These are phyloP conservation scores for Ophiostoma pallidulum DNA, from an alignment of 2,329 filamentous ascomycete species.

Conservation along the genomic window DNA sequence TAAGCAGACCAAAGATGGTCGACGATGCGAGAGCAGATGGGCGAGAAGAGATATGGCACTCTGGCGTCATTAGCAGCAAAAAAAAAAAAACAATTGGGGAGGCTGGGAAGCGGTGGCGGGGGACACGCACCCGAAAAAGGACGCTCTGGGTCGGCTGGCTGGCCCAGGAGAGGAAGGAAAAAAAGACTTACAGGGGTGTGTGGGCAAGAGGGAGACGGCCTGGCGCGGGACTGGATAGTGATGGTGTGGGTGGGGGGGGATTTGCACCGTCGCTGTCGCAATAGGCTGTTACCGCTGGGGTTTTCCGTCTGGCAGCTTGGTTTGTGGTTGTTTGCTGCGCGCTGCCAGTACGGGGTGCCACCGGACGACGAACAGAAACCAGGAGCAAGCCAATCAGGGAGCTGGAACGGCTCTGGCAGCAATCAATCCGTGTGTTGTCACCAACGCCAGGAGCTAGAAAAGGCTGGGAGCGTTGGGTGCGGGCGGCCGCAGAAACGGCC, in stretches of 20 bases:
- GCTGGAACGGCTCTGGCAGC: neutral
- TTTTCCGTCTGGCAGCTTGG: neutral
- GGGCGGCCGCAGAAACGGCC: neutral
- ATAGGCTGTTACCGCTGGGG: slow-evolving; percentile 10
- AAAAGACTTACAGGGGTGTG: slow-evolving; percentile 12
- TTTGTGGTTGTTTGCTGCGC: slow-evolving; percentile 2
- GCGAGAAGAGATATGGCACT: slow-evolving; percentile 8
- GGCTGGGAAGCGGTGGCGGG: slow-evolving; percentile 18
- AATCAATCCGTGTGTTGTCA: neutral
- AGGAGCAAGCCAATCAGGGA: neutral
- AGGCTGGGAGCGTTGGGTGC: too few relatives aligned
- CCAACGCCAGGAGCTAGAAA: too few relatives aligned
- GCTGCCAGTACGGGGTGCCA: neutral
- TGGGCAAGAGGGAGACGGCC: slow-evolving; percentile 6
- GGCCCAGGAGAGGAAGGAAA: too few relatives aligned
- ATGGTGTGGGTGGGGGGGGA: slow-evolving; percentile 11
- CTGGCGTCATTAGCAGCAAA: slow-evolving; percentile 15
- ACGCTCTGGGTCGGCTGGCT: slow-evolving; percentile 7
- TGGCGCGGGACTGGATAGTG: slow-evolving; percentile 6
- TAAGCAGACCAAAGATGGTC: slow-evolving; percentile 3
- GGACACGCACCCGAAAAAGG: slow-evolving; percentile 7
- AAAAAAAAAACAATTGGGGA: slow-evolving; percentile 16
- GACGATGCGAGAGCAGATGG: slow-evolving; percentile 1
- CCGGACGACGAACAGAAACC: neutral
- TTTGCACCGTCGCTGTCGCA: slow-evolving; percentile 12